A percentile compares a stretch with the other conserved stretches of the same genome.
Evolutionary conservation across 2,329 filamentous ascomycete genomes (phyloP).

Genomic region (Colletotrichum sp.): DNA sequence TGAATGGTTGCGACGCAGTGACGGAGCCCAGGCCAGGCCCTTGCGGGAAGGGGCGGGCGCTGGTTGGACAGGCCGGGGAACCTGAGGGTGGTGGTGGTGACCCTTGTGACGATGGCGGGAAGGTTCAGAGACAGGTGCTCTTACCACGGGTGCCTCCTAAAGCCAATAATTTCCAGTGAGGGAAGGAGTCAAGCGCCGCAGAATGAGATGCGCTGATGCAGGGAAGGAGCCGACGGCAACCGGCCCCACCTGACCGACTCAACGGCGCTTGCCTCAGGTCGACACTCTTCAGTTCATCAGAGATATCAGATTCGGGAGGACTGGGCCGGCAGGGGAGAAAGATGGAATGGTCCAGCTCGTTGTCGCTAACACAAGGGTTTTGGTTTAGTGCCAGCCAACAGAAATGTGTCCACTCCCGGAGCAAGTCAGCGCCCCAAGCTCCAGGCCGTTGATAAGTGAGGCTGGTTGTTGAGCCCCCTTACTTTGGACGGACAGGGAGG

Average conservation of each 20-base stretch:
- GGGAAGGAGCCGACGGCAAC: not conserved
- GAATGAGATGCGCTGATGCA: not conserved
- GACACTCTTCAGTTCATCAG: not conserved
- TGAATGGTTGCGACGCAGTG: constrained; percentile 1
- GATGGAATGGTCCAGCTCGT: not conserved
- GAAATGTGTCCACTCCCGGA: not conserved
- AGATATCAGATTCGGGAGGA: not conserved
- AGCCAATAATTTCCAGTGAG: not conserved
- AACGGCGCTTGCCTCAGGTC: not conserved
- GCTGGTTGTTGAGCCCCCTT: not conserved
- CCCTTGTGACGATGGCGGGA: not conserved
- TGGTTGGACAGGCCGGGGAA: not conserved
- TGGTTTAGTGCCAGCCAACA: not conserved
- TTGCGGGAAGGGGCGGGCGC: not conserved
- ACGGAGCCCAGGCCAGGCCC: not conserved
- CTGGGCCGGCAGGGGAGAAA: not conserved
- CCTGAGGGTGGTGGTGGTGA: not conserved
- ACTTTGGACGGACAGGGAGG: not conserved
- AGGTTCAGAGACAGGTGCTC: not conserved
- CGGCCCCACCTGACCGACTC: constrained; percentile 1
- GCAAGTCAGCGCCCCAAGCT: not conserved
- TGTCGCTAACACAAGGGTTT: not conserved
- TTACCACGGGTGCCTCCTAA: not conserved
- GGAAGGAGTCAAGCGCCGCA: not conserved
- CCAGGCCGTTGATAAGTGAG: not conserved